Conservation (phyloP, 2,329 filamentous ascomycete genomes). For the Fusarium chlamydosporum region DNA sequence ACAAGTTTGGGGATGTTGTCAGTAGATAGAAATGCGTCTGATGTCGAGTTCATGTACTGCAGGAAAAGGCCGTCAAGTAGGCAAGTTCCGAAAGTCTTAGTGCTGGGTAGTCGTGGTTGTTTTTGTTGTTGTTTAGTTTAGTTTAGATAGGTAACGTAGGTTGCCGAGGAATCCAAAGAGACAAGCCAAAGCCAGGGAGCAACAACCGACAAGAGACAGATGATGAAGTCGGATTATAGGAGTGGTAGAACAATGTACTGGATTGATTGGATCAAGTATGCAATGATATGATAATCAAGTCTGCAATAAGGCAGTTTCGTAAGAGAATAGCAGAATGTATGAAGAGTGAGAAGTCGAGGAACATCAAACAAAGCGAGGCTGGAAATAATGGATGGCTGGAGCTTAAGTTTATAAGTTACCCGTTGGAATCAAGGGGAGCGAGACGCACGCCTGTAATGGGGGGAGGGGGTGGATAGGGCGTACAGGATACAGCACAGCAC, state of each 20-base stretch:
- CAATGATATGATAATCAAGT: constrained; percentile 7
- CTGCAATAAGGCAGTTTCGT: constrained; percentile 12
- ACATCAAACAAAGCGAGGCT: constrained; percentile 37
- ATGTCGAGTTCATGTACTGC: constrained; percentile 37
- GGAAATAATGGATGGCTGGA: constrained; percentile 42
- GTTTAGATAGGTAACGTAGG: constrained; percentile 12
- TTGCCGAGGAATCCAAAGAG: constrained; percentile 29
- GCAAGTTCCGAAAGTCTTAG: constrained; percentile 16
- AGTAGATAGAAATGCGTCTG: constrained; percentile 1
- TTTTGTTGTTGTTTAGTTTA: no score
- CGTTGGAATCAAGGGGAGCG: constrained; percentile 28
- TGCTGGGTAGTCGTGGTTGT: constrained; percentile 4
- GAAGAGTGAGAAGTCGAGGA: constrained; percentile 34
- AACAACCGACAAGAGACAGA: constrained; percentile 19
- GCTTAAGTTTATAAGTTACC: constrained; percentile 47
- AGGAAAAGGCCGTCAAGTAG: neutral
- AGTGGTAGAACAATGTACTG: neutral
- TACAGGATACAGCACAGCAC: constrained; percentile 11
- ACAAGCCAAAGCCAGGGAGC: constrained; percentile 20
- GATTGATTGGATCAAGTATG: constrained; percentile 1
- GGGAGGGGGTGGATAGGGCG: constrained; percentile 18
- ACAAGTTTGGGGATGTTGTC: constrained; percentile 23
- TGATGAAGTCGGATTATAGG: constrained; percentile 6
- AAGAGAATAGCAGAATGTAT: constrained; percentile 6
- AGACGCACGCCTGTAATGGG: constrained; percentile 26